Percentiles rank a stretch among this genome's conserved stretches.
Evolutionary conservation across 2,329 filamentous ascomycete genomes (phyloP).

Genomic region (Alternaria rosae): DNA sequence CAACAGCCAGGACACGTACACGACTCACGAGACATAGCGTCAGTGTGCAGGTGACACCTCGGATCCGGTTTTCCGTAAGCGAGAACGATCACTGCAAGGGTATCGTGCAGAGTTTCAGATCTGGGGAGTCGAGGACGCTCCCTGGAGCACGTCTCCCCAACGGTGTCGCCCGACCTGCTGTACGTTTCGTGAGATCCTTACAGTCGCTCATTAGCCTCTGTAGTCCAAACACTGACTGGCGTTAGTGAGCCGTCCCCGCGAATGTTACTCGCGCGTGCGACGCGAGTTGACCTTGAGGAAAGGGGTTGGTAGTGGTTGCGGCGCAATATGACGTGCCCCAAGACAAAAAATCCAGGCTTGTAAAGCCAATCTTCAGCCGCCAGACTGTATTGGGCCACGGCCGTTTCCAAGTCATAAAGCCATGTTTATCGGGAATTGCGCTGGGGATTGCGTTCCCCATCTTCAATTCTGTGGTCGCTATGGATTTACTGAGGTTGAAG

Average conservation of each 20-base stretch:
- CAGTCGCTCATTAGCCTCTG: background rate
- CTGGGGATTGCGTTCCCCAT: slow-evolving; percentile 11
- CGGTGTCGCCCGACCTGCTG: background rate
- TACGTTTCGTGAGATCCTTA: slow-evolving; percentile 5
- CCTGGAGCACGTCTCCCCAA: slow-evolving; percentile 1
- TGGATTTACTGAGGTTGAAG: slow-evolving; percentile 47
- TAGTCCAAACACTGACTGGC: background rate
- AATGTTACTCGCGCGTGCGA: background rate
- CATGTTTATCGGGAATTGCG: slow-evolving; percentile 27
- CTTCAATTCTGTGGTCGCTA: slow-evolving; percentile 20
- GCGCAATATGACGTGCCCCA: slow-evolving; percentile 34
- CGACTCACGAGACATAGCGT: slow-evolving; percentile 15
- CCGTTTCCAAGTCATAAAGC: slow-evolving; percentile 26
- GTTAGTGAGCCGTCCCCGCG: background rate
- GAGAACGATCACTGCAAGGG: slow-evolving; percentile 22
- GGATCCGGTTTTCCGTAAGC: slow-evolving; percentile 18
- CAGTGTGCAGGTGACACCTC: slow-evolving; percentile 16
- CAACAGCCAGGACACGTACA: background rate
- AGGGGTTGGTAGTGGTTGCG: slow-evolving; percentile 19
- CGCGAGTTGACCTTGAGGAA: slow-evolving; percentile 14
- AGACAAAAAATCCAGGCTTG: slow-evolving; percentile 29
- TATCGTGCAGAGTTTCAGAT: slow-evolving; percentile 6
- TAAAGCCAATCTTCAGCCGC: slow-evolving; percentile 21
- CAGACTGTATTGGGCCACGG: slow-evolving; percentile 20
- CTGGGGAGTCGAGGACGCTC: slow-evolving; percentile 3